phyloP scores from a whole-genome alignment of 1,284 basidiomycete species.

The Ganoderma multipileum region DNA sequence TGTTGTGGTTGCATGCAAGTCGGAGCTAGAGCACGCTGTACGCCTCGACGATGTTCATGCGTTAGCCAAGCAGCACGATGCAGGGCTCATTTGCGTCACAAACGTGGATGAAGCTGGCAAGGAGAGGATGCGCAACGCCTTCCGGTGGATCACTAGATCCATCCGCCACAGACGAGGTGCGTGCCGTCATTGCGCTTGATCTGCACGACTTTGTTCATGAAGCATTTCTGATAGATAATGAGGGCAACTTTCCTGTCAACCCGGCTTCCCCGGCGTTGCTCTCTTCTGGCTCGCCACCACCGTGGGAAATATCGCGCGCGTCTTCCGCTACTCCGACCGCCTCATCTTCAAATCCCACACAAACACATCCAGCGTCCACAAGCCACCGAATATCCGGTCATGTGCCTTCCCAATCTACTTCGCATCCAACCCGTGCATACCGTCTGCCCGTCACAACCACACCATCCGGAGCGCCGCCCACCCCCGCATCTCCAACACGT shows the following conservation, averaged over 20 bases:
- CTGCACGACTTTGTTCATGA: not conserved
- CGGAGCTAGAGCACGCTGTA: constrained; percentile 64
- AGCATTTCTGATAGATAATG: constrained; percentile 23
- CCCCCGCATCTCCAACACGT: constrained; percentile 52
- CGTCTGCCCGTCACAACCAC: constrained; percentile 26
- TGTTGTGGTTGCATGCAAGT: constrained; percentile 80
- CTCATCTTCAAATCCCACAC: constrained; percentile 42
- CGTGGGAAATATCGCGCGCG: constrained; percentile 59
- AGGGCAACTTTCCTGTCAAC: constrained; percentile 54
- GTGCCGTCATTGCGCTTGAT: constrained; percentile 29
- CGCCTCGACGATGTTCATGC: constrained; percentile 55
- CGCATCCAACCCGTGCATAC: constrained; percentile 32
- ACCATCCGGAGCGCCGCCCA: constrained; percentile 22
- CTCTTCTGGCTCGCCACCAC: constrained; percentile 47
- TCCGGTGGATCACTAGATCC: constrained; percentile 65
- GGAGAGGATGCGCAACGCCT: constrained; percentile 67
- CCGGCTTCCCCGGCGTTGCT: constrained; percentile 74
- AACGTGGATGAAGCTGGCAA: constrained; percentile 57
- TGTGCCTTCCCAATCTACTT: constrained; percentile 44
- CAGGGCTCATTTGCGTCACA: constrained; percentile 74
- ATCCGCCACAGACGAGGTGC: constrained; percentile 62
- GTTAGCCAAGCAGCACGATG: constrained; percentile 57
- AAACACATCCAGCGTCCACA: constrained; percentile 40
- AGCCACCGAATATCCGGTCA: constrained; percentile 21
- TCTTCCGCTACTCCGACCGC: constrained; percentile 58